Evolutionary conservation across 805 yeast genomes (phyloP).

Genomic region (Zygosaccharomyces lentus): DNA sequence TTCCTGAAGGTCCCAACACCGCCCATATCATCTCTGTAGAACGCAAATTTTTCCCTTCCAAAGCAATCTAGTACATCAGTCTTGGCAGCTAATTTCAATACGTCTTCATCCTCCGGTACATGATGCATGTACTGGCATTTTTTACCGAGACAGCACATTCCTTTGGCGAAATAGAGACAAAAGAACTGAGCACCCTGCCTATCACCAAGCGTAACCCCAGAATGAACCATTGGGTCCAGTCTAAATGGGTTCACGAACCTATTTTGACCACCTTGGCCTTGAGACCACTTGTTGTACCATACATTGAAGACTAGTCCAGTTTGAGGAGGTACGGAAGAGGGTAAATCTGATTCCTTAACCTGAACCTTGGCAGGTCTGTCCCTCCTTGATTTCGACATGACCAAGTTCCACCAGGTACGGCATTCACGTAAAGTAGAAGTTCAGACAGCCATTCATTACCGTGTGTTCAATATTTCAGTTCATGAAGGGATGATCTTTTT

Average conservation of each 20-base stretch:
- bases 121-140: slow-evolving; percentile 77
- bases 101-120: slow-evolving; percentile 60
- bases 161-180: slow-evolving; percentile 85
- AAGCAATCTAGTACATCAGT: slow-evolving; percentile 67
- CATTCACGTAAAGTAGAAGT: too few species aligned
- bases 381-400: slow-evolving; percentile 21
- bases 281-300: slow-evolving; percentile 88
- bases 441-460: too few species aligned
- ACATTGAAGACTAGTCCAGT: slow-evolving; percentile 77
- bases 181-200: slow-evolving; percentile 45
- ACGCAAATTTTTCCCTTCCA: slow-evolving; percentile 81
- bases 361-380: slow-evolving; percentile 66
- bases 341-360: slow-evolving; percentile 54
- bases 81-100: slow-evolving; percentile 46
- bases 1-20: slow-evolving; percentile 81
- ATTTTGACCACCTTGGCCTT: slow-evolving; percentile 37
- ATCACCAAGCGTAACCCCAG: slow-evolving; percentile 74
- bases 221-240: slow-evolving; percentile 56
- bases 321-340: slow-evolving; percentile 65
- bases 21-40: slow-evolving; percentile 86
- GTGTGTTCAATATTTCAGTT: too few species aligned
- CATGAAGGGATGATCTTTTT: too few species aligned
- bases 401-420: too few species aligned
- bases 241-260: slow-evolving; percentile 53
- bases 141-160: slow-evolving; percentile 76